These are phyloP conservation scores for Helianthus tuberosus DNA, from an alignment of 129 eudicot genomes.

Conservation along the genomic window DNA sequence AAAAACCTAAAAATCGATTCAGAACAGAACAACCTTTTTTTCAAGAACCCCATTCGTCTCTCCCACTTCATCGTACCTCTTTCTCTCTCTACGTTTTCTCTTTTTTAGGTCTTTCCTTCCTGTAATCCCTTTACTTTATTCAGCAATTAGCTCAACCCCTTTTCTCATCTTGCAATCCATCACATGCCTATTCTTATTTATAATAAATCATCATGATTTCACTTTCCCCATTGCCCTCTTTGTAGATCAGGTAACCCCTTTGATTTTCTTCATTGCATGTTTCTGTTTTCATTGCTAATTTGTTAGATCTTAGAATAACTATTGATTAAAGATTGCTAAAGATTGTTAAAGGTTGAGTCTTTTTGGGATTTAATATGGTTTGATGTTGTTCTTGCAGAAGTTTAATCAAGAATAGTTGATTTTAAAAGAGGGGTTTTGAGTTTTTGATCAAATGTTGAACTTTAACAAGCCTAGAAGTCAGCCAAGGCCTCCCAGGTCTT, in stretches of 20 bases:
- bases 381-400: not conserved
- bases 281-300: not conserved
- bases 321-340: not conserved
- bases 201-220: conserved; percentile 1
- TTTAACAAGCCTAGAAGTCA: conserved; percentile 61
- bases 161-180: conserved; percentile 22
- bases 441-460: conserved; percentile 51
- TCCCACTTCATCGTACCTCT: conserved; percentile 9
- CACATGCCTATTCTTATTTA: not conserved
- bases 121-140: not conserved
- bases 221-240: not conserved
- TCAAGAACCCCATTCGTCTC: not conserved
- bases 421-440: conserved; percentile 18
- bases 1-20: conserved; percentile 14
- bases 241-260: conserved; percentile 29
- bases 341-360: too few relatives aligned
- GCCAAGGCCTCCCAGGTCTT: conserved; percentile 57
- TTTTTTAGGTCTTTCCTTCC: conserved; percentile 9
- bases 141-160: conserved; percentile 15
- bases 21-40: not conserved
- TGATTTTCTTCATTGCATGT: conserved; percentile 13
- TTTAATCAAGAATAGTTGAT: conserved; percentile 30
- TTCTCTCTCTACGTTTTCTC: conserved; percentile 9
- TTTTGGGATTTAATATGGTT: not conserved
- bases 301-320: conserved; percentile 30